phyloP scores from a whole-genome alignment of 768 basidiomycete genomes.

The Lactarius vividus region DNA sequence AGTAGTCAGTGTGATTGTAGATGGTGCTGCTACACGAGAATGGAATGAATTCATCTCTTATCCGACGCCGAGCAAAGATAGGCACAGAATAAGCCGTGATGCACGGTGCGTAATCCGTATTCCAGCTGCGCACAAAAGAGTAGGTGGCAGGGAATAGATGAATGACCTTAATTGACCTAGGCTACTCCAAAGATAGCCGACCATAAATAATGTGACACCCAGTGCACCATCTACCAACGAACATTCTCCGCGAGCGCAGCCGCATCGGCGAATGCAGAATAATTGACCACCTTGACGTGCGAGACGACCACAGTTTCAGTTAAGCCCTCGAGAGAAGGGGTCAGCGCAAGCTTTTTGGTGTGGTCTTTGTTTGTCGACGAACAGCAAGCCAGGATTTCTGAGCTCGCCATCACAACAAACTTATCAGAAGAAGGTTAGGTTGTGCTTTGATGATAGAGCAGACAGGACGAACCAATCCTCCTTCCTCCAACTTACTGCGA shows the following conservation, averaged over 20 bases:
- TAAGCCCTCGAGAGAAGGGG: slow-evolving; percentile 19
- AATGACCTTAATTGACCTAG: background rate
- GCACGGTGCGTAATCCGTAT: too few relatives aligned
- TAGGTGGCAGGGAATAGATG: too few relatives aligned
- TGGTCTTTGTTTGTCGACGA: slow-evolving; percentile 24
- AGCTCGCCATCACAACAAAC: slow-evolving; percentile 26
- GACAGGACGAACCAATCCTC: slow-evolving; percentile 19
- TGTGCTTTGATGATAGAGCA: background rate
- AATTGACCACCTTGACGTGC: slow-evolving; percentile 25
- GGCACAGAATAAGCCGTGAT: too few relatives aligned
- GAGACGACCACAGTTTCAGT: slow-evolving; percentile 25
- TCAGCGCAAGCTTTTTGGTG: slow-evolving; percentile 20
- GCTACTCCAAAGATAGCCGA: background rate
- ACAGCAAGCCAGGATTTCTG: slow-evolving; percentile 24
- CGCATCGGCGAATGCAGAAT: slow-evolving; percentile 24
- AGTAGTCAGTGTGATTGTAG: too few relatives aligned
- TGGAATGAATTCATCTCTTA: too few relatives aligned
- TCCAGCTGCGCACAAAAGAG: too few relatives aligned
- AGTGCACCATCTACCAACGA: slow-evolving; percentile 36
- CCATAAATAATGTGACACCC: background rate
- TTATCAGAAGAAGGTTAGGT: background rate
- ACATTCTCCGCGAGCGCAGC: slow-evolving; percentile 40
- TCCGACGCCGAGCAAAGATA: too few relatives aligned
- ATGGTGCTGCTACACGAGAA: too few relatives aligned
- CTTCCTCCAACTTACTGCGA: slow-evolving; percentile 22